Base-by-base conservation (phyloP, 495 filamentous ascomycete species). In the Xylaria longipes region DNA sequence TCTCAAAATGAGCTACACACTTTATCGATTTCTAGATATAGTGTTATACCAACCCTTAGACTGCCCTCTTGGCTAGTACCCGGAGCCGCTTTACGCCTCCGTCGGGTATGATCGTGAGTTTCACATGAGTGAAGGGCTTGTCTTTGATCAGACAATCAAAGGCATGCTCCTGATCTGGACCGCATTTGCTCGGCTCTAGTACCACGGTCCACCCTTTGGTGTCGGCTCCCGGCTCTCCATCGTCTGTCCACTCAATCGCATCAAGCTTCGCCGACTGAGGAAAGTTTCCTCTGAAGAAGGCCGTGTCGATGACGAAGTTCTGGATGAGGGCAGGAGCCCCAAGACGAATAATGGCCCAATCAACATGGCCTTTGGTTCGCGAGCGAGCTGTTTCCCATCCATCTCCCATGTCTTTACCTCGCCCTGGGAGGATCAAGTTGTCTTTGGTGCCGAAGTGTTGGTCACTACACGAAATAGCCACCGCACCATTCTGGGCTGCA, bases 321-420 rank as follows among this genome's bases (percentile, higher is more conserved):
- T 90, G 86, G 54, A 97, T 87, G 48, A 85, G 85, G 0, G 93
- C 94, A 20, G 87, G 84, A 1, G 90, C 86, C 8, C 94, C 94
- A 29, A 98, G 87, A 72, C 87, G 87, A 65, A 97, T 86, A 71
- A 97, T 90, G 12, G 91, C 87, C 94, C 95, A 97, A 81, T 98
- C 95, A 25, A 92, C 83, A 80, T 98, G 95, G 14, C 88, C 91
- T 74, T 89, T 89, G 29, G 86, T 89, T 31, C 95, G 82, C 39
- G 91, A 94, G 46, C 95, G 87, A 65, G 91, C 90, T 14, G 94
- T 98, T 82, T 98, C 94, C 94, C 95, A 98, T 3, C 95, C 95
- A 79, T 97, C 94, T 39, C 94, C 92, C 94, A 97, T 97, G 80
- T 98, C 91, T 77, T 91, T 89, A 8, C 95, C 95, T 33, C 95